Base-by-base conservation (phyloP, 805 yeast genomes). In the Pichia scutulata region DNA sequence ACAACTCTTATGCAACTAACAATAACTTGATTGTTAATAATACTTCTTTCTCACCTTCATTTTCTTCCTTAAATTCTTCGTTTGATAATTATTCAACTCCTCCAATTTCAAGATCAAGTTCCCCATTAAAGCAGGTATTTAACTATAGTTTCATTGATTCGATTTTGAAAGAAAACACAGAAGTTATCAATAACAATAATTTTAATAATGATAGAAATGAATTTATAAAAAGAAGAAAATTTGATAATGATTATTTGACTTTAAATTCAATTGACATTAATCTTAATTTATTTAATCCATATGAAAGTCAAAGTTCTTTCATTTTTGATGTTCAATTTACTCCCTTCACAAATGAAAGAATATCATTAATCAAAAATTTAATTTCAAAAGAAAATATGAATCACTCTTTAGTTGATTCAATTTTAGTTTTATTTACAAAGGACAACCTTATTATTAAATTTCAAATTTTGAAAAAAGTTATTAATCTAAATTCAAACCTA, bases 31-130 rank as follows among this genome's bases (percentile, higher is more conserved):
- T 42, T 26, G 42, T 47, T 16, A 23, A 36, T 26, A 43, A 47
- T 16, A 47, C 25, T 36, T 19, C 23, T 19, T 42, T 41, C 7
- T 8, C 23, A 28, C 50, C 43, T 12, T 47, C 50, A 4, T 41
- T 41, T 26, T 19, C 46, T 30, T 47, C 50, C 12, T n/a, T 47
- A 14, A 47, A 41, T 37, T 47, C 50, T 25, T 41, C 50, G 4
- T 42, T 47, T 7, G 49, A 46, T 28, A 24, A 26, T 46, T 28
- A 23, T n/a, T 36, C 50, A 9, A 14, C 42, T 22, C 42, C 45
- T 13, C 46, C 50, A 41, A 36, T 47, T 23, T 47, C 50, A 33
- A 47, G 50, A 23, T 25, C 46, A 21, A 47, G 25, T 19, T 22
- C 50, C 2, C 50, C 50, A 5, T 13, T 44, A 28, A 39, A 25